Evolutionary conservation across 768 basidiomycete species (phyloP).

Genomic region (Trichaptum fuscoviolaceum): DNA sequence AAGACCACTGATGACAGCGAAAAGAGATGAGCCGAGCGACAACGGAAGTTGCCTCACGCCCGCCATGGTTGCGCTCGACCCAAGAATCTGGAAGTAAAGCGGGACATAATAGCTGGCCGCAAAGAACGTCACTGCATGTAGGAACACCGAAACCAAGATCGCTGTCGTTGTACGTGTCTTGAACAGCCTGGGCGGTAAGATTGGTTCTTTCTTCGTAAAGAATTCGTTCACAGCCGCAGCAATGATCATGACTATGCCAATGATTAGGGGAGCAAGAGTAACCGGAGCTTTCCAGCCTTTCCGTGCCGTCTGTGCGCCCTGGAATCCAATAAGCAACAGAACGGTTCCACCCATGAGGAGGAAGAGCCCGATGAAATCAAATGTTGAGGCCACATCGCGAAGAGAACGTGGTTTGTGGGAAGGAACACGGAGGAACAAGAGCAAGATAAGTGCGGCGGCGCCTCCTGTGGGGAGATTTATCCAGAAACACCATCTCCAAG

Average conservation of each 20-base stretch:
- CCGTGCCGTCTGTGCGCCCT: slow-evolving; percentile 65
- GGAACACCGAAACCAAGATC: slow-evolving; percentile 14
- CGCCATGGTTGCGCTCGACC: slow-evolving; percentile 12
- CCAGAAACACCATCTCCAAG: slow-evolving; percentile 26
- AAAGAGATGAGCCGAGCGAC: slow-evolving; percentile 10
- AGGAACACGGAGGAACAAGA: slow-evolving; percentile 18
- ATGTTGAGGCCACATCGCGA: slow-evolving; percentile 51
- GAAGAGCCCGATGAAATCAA: slow-evolving; percentile 66
- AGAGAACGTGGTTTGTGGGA: slow-evolving; percentile 40
- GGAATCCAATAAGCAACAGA: slow-evolving; percentile 66
- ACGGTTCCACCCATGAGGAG: slow-evolving; percentile 64
- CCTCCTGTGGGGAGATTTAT: slow-evolving; percentile 18
- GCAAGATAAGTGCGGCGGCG: slow-evolving; percentile 16
- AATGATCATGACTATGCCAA: slow-evolving; percentile 53
- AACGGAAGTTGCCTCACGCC: slow-evolving; percentile 17
- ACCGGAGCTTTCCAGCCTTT: slow-evolving; percentile 46
- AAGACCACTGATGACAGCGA: slow-evolving; percentile 4
- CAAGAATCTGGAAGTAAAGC: slow-evolving; percentile 21
- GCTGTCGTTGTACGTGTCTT: slow-evolving; percentile 27
- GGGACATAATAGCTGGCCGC: slow-evolving; percentile 15
- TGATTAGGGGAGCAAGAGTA: slow-evolving; percentile 57
- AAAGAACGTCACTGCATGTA: slow-evolving; percentile 17
- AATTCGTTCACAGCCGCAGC: slow-evolving; percentile 51
- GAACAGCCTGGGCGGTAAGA: slow-evolving; percentile 72
- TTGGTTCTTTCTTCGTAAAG: slow-evolving; percentile 58